Evolutionary conservation across 2,329 filamentous ascomycete genomes (phyloP), one percentile per base, ranked within the genome.

Genomic region (Ophiostoma triangulosporum): DNA sequence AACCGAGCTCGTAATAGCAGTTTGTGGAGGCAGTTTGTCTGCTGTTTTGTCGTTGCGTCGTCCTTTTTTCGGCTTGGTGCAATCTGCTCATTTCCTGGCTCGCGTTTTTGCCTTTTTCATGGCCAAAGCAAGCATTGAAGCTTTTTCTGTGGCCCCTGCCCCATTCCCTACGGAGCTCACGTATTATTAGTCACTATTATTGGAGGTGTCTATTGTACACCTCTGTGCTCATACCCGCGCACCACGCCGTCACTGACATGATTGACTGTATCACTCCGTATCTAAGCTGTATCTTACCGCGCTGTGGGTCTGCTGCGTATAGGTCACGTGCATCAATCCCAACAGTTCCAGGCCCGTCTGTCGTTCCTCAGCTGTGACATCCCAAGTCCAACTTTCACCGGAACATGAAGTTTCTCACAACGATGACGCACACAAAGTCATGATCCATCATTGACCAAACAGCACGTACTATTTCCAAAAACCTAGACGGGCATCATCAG

Each of bases 321-420:
- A 51, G 26, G 48, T 55, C 53, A 55, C 53, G 53, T 55, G 53
- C 26, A 8, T 26, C 48, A 1, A 17, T 35, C 49, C 53, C 53
- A 54, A 51, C 53, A 48, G 43, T 48, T 51, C 52, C 40, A 38
- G 31, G 31, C 43, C 26, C 29, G 20, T 27, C 33, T 49, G 46
- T 46, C 38, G 15, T 33, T 12, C 7, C 26, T 48, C 46, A 29
- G 26, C 43, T 48, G n/a, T 9, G 46, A 15, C 26, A 17, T 48
- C n/a, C 26, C 45, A 46, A 35, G 24, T 22, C 33, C 43, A 52
- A 51, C 52, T 35, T 45, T 20, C 53, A 33, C 27, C 29, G 26
- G 29, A 29, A 49, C 35, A 48, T n/a, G 43, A 50, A 15, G 53
- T 32, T 20, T 36, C 33, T 50, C 22, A 26, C 1, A 7, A 27